Evolutionary conservation across 805 yeast species (phyloP), one percentile per base, ranked within the genome.

Genomic region (Scheffersomyces stipitis): DNA sequence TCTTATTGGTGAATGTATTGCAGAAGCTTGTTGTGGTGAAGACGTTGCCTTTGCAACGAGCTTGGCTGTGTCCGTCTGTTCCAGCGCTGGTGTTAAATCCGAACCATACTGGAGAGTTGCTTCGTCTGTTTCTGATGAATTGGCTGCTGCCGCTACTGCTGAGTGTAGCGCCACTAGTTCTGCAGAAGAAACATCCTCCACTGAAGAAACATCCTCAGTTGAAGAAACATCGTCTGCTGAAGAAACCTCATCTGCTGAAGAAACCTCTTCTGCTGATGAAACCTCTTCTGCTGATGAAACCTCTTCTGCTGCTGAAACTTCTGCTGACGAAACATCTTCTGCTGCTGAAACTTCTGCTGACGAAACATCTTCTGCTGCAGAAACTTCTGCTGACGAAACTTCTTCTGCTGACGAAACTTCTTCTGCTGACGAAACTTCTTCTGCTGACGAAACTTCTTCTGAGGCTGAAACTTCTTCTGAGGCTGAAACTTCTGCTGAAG

Each of bases 1-100:
- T 20, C 42, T 41, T 4, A 61, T 67, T 20, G 71, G 64, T 34
- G 48, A 58, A 36, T 67, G 73, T 60, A 39, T 56, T 23, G 54
- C 54, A 16, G 26, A 44, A 18, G 35, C 29, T 30, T 56, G 60
- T 39, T 36, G 45, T 15, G 71, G 71, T 41, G 30, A 39, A 14
- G 58, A 62, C 16, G 69, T 65, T 28, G 44, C 30, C 18, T 18
- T 44, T 17, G 66, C 63, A 33, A 53, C 63, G 15, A 36, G 55
- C 24, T 49, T 52, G 42, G 72, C 69, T 38, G 41, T 45, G 23
- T 54, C 66, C 18, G 33, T 55, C 38, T 67, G 73, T 51, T 50
- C 59, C 16, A 36, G 54, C 18, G 69, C 62, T 30, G 66, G 69
- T 45, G 63, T 61, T 26, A n/a, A n/a, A n/a, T 50, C 55, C 51